These are phyloP conservation scores for Parietichytrium sp. DNA, from an alignment of 108 stramenopile genomes.

Conservation along the genomic window DNA sequence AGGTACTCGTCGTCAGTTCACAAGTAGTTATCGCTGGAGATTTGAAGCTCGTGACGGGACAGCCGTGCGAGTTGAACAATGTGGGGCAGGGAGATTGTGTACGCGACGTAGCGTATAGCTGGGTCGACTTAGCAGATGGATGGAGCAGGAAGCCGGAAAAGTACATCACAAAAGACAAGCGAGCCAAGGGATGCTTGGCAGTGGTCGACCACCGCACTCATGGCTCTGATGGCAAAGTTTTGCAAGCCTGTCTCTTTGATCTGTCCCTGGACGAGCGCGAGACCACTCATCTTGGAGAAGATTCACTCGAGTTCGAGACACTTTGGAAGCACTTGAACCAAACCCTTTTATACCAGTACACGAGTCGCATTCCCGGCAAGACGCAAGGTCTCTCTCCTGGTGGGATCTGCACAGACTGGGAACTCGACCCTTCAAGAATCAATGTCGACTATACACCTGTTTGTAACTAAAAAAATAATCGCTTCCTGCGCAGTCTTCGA, in stretches of 20 bases:
- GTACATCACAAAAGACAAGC: background rate
- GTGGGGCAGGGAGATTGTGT: background rate
- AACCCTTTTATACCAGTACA: slow-evolving; percentile 27
- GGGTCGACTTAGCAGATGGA: too few species aligned
- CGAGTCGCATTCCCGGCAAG: slow-evolving; percentile 25
- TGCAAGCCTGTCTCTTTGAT: background rate
- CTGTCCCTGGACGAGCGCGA: slow-evolving; percentile 18
- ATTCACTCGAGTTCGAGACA: background rate
- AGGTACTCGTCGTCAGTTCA: slow-evolving; percentile 1
- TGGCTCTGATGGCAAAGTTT: background rate
- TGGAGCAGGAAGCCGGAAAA: too few species aligned
- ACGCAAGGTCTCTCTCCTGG: too few species aligned
- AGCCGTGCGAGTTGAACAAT: slow-evolving; percentile 14
- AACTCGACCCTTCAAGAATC: too few species aligned
- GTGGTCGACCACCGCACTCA: background rate
- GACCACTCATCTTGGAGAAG: background rate
- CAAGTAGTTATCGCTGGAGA: background rate
- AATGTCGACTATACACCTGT: too few species aligned
- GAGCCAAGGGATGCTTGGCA: background rate
- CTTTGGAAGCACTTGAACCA: background rate
- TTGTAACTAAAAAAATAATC: too few species aligned
- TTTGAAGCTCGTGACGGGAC: slow-evolving; percentile 20
- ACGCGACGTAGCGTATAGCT: background rate
- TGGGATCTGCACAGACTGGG: too few species aligned
- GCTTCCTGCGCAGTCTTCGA: too few species aligned